Evolutionary conservation across 208 protist species (phyloP), one percentile per base, ranked within the genome.

Genomic region (Polymyxa betae): DNA sequence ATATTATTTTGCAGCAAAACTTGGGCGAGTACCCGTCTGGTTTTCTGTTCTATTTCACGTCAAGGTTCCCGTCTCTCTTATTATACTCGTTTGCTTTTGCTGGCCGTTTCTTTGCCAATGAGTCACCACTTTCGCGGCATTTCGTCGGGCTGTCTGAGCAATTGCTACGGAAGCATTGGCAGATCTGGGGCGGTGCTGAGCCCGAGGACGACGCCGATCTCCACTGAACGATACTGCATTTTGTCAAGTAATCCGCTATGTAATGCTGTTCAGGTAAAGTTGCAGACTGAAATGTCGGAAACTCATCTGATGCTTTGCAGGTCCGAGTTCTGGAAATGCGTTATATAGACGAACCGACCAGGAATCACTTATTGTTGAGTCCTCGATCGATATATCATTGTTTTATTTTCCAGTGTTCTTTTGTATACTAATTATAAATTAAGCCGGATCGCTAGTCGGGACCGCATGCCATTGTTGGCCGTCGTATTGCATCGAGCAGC

Each of bases 41-140:
- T 29, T 90, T 92, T 64, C 38, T 92, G 38, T 38, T 54, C 54
- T 93, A 93, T 90, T 93, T 93, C 78, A 87, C 41, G 44, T 66
- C 72, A 0, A 60, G 92, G 44, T 93, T 93, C 52, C 92, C 92
- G 0, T 0, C 38, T n/a, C 90, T 93, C 1, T 54, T 93, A 1
- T 38, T 93, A 32, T 60, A 92, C 49, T 66, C 88, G 12, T 92
- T 82, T n/a, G 72, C 72, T 35, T 82, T 82, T n/a, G 72, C 72
- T 12, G 72, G 72, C 5, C n/a, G 72, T 35, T 82, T 45, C 72
- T 82, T 5, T 82, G 72, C 72, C 35, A 35, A 82, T 82, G 72
- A 82, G 12, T 35, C 72, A n/a, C 40, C 72, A n/a, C 35, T 82
- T 20, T 35, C 72, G n/a, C 72, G 72, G n/a, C 72, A 82, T 43